Evolutionary conservation across 805 yeast genomes (phyloP), one percentile per base, ranked within the genome.

Genomic region (Candida manassasensis): DNA sequence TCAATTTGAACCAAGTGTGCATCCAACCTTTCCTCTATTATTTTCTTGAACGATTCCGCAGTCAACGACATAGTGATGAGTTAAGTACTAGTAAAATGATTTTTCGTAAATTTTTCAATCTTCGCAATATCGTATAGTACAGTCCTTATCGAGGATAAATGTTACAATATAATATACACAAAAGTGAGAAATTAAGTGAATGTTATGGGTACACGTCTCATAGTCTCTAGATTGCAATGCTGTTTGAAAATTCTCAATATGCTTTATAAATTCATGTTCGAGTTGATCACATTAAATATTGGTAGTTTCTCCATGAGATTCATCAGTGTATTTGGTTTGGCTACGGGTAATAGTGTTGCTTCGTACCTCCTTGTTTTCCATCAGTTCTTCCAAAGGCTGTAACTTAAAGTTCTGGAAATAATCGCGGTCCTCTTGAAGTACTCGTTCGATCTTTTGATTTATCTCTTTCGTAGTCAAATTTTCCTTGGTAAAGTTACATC

Each of bases 1-100:
- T 75, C 81, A 5, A 85, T 88, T 48, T 80, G 82, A 8, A 80
- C 86, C 41, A 81, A 75, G 21, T 50, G 39, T 7, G 93, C 87
- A 15, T 64, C 62, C n/a, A 84, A 70, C 27, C 82, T 57, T 12
- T 71, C 71, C 29, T 67, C 62, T 34, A 84, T 79, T 17, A 70
- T 59, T 10, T 57, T 47, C 34, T 75, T 71, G 35, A 83, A 60
- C 10, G 57, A 41, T 3, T 64, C 70, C 1, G 62, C 50, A 11
- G 69, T 67, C 36, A 67, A 49, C 26, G 60, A 44, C 65, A 61
- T 60, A 4, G 26, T 16, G 11, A 14, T 13, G 6, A 9, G 13
- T 9, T 9, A 28, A 28, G 13, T 7, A 13, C 19, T 28, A 13
- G 31, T 16, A 12, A 28, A 7, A 12, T 10, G 12, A 11, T 26